These are phyloP conservation scores for Boletus huronensis DNA, from an alignment of 768 basidiomycete genomes.

Conservation along the genomic window DNA sequence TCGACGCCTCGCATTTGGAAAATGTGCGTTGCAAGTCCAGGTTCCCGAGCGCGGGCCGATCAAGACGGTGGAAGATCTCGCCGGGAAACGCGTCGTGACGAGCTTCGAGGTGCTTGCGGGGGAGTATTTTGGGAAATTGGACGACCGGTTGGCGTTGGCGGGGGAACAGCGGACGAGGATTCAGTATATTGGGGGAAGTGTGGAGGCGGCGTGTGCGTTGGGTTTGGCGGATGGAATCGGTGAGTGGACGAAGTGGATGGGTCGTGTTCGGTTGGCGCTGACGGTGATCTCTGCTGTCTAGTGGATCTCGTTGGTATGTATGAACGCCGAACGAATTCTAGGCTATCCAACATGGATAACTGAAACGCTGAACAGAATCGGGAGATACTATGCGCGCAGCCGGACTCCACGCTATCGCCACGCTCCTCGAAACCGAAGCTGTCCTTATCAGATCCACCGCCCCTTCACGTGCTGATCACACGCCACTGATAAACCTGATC, in stretches of 20 bases:
- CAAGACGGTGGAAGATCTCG: slow-evolving; percentile 72
- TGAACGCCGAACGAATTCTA: slow-evolving; percentile 26
- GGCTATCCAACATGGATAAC: neutral
- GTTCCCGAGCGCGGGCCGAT: slow-evolving; percentile 75
- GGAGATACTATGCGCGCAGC: slow-evolving; percentile 99
- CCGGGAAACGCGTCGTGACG: slow-evolving; percentile 91
- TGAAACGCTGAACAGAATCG: slow-evolving; percentile 60
- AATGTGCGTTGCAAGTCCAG: slow-evolving; percentile 86
- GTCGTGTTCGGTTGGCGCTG: neutral
- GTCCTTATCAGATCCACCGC: slow-evolving; percentile 83
- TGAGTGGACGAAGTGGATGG: slow-evolving; percentile 33
- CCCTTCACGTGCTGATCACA: slow-evolving; percentile 59
- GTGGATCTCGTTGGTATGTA: slow-evolving; percentile 89
- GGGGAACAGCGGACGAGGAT: slow-evolving; percentile 70
- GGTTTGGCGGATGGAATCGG: slow-evolving; percentile 97
- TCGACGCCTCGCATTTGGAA: slow-evolving; percentile 87
- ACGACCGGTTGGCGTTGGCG: slow-evolving; percentile 48
- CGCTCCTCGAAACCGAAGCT: slow-evolving; percentile 82
- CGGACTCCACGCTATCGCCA: slow-evolving; percentile 89
- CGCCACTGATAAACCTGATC: slow-evolving; percentile 70
- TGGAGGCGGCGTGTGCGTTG: slow-evolving; percentile 95
- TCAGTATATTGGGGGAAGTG: slow-evolving; percentile 95
- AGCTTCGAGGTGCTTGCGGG: slow-evolving; percentile 89
- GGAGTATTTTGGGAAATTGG: slow-evolving; percentile 69
- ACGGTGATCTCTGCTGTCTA: slow-evolving; percentile 26